Evolutionary conservation across 495 filamentous ascomycete species (phyloP).

Genomic region (Neurospora sp.): DNA sequence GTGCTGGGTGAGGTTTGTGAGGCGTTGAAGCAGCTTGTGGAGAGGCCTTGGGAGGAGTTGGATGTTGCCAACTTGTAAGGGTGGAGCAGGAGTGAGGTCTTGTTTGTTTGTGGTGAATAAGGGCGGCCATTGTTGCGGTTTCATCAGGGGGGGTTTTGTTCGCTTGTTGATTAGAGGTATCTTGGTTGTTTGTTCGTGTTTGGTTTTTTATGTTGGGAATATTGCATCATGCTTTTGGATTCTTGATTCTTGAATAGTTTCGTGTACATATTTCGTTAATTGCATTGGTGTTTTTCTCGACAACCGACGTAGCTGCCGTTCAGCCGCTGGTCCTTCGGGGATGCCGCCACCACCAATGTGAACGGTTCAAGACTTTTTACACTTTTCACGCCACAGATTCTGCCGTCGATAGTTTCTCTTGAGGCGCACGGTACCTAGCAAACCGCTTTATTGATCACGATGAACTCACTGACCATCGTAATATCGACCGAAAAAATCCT

Average conservation of each 20-base stretch:
- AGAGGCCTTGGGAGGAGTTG: conserved; percentile 13
- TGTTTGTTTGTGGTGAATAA: background rate
- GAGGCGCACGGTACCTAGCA: background rate
- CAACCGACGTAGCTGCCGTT: background rate
- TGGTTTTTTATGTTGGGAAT: background rate
- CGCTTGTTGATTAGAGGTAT: background rate
- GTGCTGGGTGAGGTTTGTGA: conserved; percentile 26
- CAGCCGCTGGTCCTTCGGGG: background rate
- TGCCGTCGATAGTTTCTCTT: background rate
- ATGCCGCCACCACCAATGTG: background rate
- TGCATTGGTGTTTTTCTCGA: background rate
- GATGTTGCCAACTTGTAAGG: background rate
- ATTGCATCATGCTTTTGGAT: background rate
- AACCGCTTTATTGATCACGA: background rate
- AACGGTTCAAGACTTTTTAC: background rate
- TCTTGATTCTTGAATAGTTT: background rate
- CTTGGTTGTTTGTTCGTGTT: background rate
- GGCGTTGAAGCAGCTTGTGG: conserved; percentile 19
- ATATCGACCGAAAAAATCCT: no score
- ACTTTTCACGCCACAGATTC: background rate
- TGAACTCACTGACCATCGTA: no score
- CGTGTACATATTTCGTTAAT: background rate
- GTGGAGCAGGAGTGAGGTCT: background rate
- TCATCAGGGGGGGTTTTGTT: background rate
- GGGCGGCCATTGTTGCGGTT: background rate